Conservation (phyloP, 2,329 filamentous ascomycete species). For the Fonsecaea nubica region DNA sequence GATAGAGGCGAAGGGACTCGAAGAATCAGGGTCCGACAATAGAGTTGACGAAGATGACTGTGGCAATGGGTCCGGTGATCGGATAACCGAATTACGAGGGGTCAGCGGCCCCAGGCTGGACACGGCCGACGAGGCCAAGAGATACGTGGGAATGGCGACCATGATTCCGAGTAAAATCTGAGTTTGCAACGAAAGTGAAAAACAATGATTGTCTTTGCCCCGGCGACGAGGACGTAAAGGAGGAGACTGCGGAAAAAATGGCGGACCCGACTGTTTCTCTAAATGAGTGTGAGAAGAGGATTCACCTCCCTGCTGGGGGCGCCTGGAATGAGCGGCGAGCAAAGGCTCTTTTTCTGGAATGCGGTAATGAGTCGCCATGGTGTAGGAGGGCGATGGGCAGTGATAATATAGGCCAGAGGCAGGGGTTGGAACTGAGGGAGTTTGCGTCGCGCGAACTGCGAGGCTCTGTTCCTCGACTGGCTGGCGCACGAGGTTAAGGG, state of each 20-base stretch:
- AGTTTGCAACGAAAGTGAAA: constrained; percentile 22
- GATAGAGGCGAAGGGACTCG: constrained; percentile 34
- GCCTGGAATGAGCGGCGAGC: constrained; percentile 27
- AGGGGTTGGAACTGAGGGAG: constrained; percentile 27
- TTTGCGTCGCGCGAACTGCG: constrained; percentile 23
- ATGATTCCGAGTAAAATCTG: constrained; percentile 35
- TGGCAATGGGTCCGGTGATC: constrained; percentile 26
- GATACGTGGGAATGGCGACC: constrained; percentile 37
- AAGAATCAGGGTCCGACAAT: constrained; percentile 13
- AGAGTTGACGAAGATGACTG: constrained; percentile 10
- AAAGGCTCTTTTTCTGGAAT: constrained; percentile 29
- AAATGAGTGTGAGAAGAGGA: constrained; percentile 21
- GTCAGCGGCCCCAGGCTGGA: constrained; percentile 25
- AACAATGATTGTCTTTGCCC: constrained; percentile 12
- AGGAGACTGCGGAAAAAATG: constrained; percentile 7
- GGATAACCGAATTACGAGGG: constrained; percentile 29
- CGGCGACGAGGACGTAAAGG: not conserved
- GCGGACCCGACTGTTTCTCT: constrained; percentile 13
- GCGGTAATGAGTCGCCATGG: constrained; percentile 19
- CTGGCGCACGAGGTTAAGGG: constrained; percentile 19
- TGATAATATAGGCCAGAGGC: constrained; percentile 17
- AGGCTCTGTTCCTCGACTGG: constrained; percentile 16
- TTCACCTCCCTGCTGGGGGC: constrained; percentile 20
- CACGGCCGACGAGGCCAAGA: constrained; percentile 33
- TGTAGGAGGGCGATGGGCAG: constrained; percentile 18